Conservation (phyloP, 139 green algal species). For the Chlamydomonas asymmetrica region DNA sequence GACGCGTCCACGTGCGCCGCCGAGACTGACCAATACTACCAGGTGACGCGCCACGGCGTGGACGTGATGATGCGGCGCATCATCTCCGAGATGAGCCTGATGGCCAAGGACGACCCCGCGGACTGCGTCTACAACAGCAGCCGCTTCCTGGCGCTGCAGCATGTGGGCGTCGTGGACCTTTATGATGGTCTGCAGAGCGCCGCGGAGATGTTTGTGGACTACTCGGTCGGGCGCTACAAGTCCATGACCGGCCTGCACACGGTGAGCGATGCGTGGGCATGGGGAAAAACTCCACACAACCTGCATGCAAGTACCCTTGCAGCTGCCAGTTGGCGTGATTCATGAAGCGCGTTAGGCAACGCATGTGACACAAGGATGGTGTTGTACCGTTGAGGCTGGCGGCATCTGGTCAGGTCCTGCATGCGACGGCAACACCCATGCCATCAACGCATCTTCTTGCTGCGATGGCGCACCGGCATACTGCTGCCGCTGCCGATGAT, state of each 20-base stretch:
- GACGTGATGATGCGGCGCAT: conserved; percentile 24
- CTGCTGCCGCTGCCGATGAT: background rate
- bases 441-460: background rate
- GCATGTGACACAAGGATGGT: background rate
- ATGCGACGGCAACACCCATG: background rate
- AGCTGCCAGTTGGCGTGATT: background rate
- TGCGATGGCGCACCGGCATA: background rate
- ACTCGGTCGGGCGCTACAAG: background rate
- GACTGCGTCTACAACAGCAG: conserved; percentile 5
- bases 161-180: background rate
- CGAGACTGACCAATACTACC: background rate
- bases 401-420: no score
- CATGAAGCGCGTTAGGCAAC: background rate
- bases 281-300: background rate
- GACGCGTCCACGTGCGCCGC: conserved; percentile 4
- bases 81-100: conserved; percentile 13
- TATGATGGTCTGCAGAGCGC: conserved; percentile 2
- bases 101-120: conserved; percentile 1
- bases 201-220: conserved; percentile 2
- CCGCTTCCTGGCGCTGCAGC: conserved; percentile 20
- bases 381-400: no score
- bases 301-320: background rate
- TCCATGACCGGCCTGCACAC: background rate
- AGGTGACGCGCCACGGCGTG: conserved; percentile 22
- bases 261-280: background rate